Evolutionary conservation across 495 filamentous ascomycete species (phyloP), one percentile per base, ranked within the genome.

Genomic region (Thermothielavioides terrestris): DNA sequence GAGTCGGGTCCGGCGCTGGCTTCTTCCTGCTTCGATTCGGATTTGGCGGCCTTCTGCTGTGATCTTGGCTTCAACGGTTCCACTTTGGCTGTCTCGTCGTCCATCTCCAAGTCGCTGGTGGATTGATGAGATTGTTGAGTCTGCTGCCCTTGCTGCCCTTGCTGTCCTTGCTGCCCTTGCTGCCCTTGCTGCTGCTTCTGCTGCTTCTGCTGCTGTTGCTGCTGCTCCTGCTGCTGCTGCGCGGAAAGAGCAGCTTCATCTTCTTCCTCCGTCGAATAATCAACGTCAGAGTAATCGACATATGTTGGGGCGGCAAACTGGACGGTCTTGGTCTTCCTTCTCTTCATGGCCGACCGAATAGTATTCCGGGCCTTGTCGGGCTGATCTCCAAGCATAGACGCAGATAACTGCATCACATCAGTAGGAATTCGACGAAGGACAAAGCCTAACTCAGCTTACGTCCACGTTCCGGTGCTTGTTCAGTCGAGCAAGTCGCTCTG

Each of bases 401-500:
- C 84, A 22, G 92, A 94, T 26, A 98, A 77, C 85, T 94, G 58
- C 28, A 38, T 32, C 14, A 23, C 7, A 49, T 64, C 45, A 51
- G 50, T 50, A 41, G 8, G 12, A 21, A 9, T n/a, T 6, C 34
- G 22, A 31, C 14, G 4, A 25, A n/a, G 4, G 11, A 9, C 15
- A 35, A 35, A 45, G 4, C 42, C 6, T 18, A n/a, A n/a, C 7
- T 45, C 20, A 22, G 72, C 86, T 53, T 78, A 94, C 88, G 73
- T 99, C 92, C 53, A 97, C 88, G 65, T 99, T 99, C 52, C 92
- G 77, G 66, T 99, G 92, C 64, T 99, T 99, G 67, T 99, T 99
- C 42, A 97, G 70, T 54, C 92, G 78, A 27, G 92, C 92, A 36
- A 99, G 66, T 63, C 92, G 77, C 67, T 99, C 92, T 11, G 91